Evolutionary conservation across 345 rosid species (phyloP), one percentile per base, ranked within the genome.

Genomic region (Euclidium syriacum): DNA sequence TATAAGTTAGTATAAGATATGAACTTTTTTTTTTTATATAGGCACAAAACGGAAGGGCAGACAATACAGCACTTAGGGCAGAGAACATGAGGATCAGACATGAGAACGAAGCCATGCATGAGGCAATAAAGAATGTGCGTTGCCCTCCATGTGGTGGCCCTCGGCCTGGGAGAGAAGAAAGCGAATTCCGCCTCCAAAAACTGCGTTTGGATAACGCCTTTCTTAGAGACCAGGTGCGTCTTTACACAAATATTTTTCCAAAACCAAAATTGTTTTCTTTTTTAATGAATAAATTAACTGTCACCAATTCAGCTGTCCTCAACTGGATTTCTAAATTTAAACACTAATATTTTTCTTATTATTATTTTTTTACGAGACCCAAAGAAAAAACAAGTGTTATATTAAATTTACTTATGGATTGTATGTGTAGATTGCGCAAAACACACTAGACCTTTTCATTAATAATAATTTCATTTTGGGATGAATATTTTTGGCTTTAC

Each of bases 81-180:
- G 88, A 86, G 43, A 91, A 88, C 23, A 82, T 81, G 30, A 75
- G 67, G 40, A 77, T 88, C 1, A 73, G 52, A 20, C 68, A 68
- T 18, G 92, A 91, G 34, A 91, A 88, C 36, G 56, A 73, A 0
- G 75, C 77, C 0, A 70, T 88, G 6, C 61, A 50, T 60, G 88
- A 80, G 52, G 85, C 95, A 6, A 36, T 91, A 15, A 81, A 75
- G 40, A 83, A 71, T 22, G 84, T 79, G 44, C 58, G 76, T 10
- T 88, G 98, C 51, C 84, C 83, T 24, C 55, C 83, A 43, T 91
- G 96, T 36, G 88, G 91, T 9, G 95, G 95, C 17, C 86, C 88
- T 3, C 83, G 78, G 4, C 62, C 60, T 10, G 87, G 76, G 0
- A 77, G 47, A 43, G 84, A 80, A 65, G 81, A 78, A 33, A 69